phyloP scores from a whole-genome alignment of 1,284 basidiomycete species.

The Veloboletus limbatus region DNA sequence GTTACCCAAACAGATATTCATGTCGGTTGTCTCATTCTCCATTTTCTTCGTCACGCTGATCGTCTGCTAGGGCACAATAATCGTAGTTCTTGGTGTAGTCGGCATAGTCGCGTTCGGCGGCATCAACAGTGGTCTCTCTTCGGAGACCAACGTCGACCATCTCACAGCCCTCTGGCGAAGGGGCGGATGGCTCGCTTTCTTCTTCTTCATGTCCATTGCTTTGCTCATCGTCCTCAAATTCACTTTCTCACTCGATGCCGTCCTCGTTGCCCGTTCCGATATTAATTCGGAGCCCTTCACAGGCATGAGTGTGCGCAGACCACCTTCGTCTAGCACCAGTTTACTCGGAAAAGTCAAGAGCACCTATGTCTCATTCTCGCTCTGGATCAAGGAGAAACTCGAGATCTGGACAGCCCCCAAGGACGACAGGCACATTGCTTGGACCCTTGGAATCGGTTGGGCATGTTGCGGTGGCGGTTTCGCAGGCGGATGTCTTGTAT shows the following conservation, averaged over 20 bases:
- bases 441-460: conserved; percentile 91
- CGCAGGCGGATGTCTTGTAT: conserved; percentile 85
- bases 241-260: conserved; percentile 61
- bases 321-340: conserved; percentile 24
- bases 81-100: conserved; percentile 79
- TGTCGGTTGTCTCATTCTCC: conserved; percentile 37
- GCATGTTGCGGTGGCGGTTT: conserved; percentile 86
- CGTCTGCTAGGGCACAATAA: conserved; percentile 63
- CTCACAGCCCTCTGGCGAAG: conserved; percentile 82
- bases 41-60: conserved; percentile 4
- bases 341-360: conserved; percentile 33
- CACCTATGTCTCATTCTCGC: conserved; percentile 48
- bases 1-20: conserved; percentile 80
- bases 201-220: conserved; percentile 73
- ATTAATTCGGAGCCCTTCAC: conserved; percentile 56
- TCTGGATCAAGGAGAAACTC: conserved; percentile 56
- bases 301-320: conserved; percentile 37
- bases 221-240: conserved; percentile 66
- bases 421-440: conserved; percentile 79
- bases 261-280: conserved; percentile 65
- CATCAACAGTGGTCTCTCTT: conserved; percentile 71
- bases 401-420: conserved; percentile 76
- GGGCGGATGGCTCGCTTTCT: conserved; percentile 84
- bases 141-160: conserved; percentile 66
- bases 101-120: conserved; percentile 85